Conservation (phyloP, 805 yeast species). For the Candida dajiaensis region DNA sequence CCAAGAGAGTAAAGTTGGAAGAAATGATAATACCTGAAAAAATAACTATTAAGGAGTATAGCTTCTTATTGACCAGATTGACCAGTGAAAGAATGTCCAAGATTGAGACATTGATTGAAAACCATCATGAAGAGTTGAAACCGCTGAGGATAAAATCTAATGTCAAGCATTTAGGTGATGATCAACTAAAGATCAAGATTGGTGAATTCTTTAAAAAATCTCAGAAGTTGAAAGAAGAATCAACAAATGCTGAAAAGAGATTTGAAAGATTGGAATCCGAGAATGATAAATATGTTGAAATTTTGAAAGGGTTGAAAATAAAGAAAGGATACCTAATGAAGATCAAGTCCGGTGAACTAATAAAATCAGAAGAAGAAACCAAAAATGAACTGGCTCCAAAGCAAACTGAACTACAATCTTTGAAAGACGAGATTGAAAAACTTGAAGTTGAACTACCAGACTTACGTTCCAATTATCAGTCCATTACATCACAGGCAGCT, state of each 20-base stretch:
- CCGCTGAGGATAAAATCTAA: constrained; percentile 33
- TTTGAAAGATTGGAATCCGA: constrained; percentile 19
- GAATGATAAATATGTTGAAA: constrained; percentile 12
- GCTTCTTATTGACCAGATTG: constrained; percentile 30
- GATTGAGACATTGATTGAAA: constrained; percentile 19
- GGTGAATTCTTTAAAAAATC: constrained; percentile 35
- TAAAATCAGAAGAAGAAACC: constrained; percentile 27
- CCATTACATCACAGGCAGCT: constrained; percentile 41
- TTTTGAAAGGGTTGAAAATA: constrained; percentile 3
- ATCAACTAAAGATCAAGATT: constrained; percentile 32
- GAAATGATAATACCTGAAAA: constrained; percentile 12
- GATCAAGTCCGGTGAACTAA: constrained; percentile 16
- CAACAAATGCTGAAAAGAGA: constrained; percentile 11
- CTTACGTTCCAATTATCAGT: constrained; percentile 39
- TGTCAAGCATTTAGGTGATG: constrained; percentile 33
- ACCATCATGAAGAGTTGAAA: constrained; percentile 18
- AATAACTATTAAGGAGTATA: constrained; percentile 29
- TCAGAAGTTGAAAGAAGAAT: constrained; percentile 13
- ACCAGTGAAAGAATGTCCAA: constrained; percentile 29
- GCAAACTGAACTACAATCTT: constrained; percentile 43
- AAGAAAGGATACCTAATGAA: constrained; percentile 2
- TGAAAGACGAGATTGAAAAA: constrained; percentile 23
- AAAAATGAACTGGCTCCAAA: constrained; percentile 21
- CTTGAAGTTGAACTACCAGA: neutral
- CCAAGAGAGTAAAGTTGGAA: constrained; percentile 12